Base-by-base conservation (phyloP, 2,329 filamentous ascomycete genomes). In the Colletotrichum tropicale region DNA sequence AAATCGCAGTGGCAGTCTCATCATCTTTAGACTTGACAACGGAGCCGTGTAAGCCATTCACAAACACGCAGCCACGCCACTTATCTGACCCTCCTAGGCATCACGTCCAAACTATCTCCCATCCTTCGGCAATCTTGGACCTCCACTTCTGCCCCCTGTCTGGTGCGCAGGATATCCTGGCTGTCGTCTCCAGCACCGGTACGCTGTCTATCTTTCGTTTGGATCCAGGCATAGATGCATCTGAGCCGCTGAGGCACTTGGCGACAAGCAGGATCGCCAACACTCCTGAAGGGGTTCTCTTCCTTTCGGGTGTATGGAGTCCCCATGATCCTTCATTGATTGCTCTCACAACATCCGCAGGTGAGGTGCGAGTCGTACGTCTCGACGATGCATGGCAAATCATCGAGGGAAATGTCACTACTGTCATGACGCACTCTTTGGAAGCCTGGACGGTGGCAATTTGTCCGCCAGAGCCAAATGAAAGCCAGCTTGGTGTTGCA, bases 101-200 rank as follows among this genome's bases (percentile, higher is more conserved):
- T 3, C 86, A 89, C 71, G 80, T 93, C 6, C 91, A 95, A 81
- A 93, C 89, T 1, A 77, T 93, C 6, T 80, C 86, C 7, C 92
- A 94, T 26, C 90, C 92, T 6, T 95, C 93, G 68, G 96, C 95
- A 8, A 90, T 98, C 32, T 89, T 98, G 69, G 96, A 98, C 82
- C 87, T 98, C 34, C 95, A 96, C 79, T 98, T 98, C 83, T 91
- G 93, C 76, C 91, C 90, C 2, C 81, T 85, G 67, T 77, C 80
- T 3, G 82, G 87, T 69, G 80, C 80, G 9, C 85, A 84, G 66
- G 88, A 89, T 34, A 85, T 94, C 5, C 89, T 98, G 69, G 95
- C 92, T 12, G 92, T 93, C 5, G 95, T 95, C 10, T 95, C 94
- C 2, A 98, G 95, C 77, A 95, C 94, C 1, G 95, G 94, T 0